Evolutionary conservation across 768 basidiomycete species (phyloP), one percentile per base, ranked within the genome.

Genomic region (Podaxis sp.): DNA sequence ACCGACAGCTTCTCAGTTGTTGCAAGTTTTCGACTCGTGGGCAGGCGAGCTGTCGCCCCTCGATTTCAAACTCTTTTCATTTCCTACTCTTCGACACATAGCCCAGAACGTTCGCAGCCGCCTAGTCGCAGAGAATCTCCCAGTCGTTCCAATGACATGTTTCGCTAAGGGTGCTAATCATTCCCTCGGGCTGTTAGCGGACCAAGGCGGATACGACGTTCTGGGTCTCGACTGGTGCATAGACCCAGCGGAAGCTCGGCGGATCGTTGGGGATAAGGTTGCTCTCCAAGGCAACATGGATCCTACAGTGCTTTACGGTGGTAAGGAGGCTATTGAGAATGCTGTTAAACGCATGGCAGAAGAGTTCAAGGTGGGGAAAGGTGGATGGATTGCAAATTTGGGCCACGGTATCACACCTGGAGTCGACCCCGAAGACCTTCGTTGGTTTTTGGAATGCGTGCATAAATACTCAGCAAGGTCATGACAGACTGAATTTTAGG

Each of bases 11-110:
- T 55, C 57, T 57, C 50, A 99, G 95, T 79, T 97, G 50, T 79
- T 98, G 4, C 97, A 99, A 84, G 82, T 99, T 11, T 99, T 99
- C 68, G 97, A 99, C 73, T 98, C 97, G 0, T 93, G 91, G 84
- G 97, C 92, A 7, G 91, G 91, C 53, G 95, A 97, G 70, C 81
- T 99, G 60, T 89, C 95, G 3, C 93, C 90, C 1, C 77, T 91
- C 68, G 91, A 98, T 70, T 98, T 96, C 74, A 72, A 74, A 32
- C 76, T 79, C 53, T 98, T 97, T 75, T 89, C 95, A 48, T 82
- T 91, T 62, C 95, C 95, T 6, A 83, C 89, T 14, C 79, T 94
- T 40, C 73, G 79, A 50, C 83, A 85, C 66, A 95, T 98, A 67
- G 84, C 90, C 14, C 74, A 74, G 1, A 78, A 83, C 60, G 91